Evolutionary conservation across 2,329 filamentous ascomycete species (phyloP).

Genomic region (Calonectria leucothoes): DNA sequence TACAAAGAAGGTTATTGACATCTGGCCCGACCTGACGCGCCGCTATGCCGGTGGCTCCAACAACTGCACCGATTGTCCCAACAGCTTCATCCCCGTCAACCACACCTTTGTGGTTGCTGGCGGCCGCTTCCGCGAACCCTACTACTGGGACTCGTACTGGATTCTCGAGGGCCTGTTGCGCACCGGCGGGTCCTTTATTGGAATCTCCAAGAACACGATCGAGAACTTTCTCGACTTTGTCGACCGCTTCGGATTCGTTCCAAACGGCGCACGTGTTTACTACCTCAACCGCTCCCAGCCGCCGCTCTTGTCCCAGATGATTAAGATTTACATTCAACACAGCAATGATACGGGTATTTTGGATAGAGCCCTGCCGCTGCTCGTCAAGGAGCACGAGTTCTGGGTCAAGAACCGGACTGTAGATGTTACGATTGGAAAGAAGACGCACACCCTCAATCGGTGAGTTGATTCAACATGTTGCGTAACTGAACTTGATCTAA

Average conservation of each 20-base stretch:
- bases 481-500: not conserved
- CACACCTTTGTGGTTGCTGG: conserved; percentile 78
- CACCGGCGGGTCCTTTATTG: conserved; percentile 71
- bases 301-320: conserved; percentile 74
- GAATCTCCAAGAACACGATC: conserved; percentile 74
- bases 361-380: conserved; percentile 68
- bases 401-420: conserved; percentile 72
- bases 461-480: conserved; percentile 46
- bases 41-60: conserved; percentile 62
- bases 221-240: conserved; percentile 78
- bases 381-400: conserved; percentile 73
- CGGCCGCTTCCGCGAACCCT: conserved; percentile 77
- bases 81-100: conserved; percentile 74
- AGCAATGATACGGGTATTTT: conserved; percentile 73
- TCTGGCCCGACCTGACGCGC: conserved; percentile 76
- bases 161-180: conserved; percentile 74
- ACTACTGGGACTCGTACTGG: conserved; percentile 80
- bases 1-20: conserved; percentile 71
- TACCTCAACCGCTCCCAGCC: conserved; percentile 77
- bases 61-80: conserved; percentile 69
- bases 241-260: conserved; percentile 73
- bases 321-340: conserved; percentile 71
- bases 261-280: conserved; percentile 75
- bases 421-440: conserved; percentile 56
- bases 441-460: conserved; percentile 67